Percentiles rank a stretch among this genome's conserved stretches.
Evolutionary conservation across 495 filamentous ascomycete genomes (phyloP).

Genomic region (Patellaria atrata): DNA sequence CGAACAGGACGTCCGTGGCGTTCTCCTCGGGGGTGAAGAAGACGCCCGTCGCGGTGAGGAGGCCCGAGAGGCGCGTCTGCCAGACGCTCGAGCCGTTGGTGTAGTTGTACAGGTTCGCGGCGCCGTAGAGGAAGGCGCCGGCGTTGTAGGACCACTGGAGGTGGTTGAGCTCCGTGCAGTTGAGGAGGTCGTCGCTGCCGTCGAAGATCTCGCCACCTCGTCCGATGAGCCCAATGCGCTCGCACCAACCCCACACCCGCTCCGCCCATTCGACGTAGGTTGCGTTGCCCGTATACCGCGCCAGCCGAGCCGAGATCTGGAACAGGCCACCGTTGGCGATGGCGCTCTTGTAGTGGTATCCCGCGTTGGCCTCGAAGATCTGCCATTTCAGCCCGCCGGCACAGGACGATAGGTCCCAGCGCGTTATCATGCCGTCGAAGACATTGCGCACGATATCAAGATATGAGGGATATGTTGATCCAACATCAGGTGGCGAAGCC

Average conservation of each 20-base stretch:
- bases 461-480: too few species aligned
- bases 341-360: slow-evolving; percentile 47
- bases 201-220: slow-evolving; percentile 41
- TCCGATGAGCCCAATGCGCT: slow-evolving; percentile 34
- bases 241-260: slow-evolving; percentile 54
- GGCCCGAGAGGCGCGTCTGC: slow-evolving; percentile 35
- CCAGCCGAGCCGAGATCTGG: slow-evolving; percentile 56
- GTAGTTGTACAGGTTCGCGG: slow-evolving; percentile 36
- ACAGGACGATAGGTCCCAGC: slow-evolving; percentile 38
- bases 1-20: slow-evolving; percentile 30
- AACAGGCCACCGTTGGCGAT: slow-evolving; percentile 56
- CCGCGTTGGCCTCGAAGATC: slow-evolving; percentile 30
- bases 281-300: slow-evolving; percentile 52
- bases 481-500: too few species aligned
- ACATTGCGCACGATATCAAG: slow-evolving; percentile 34
- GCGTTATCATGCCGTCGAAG: slow-evolving; percentile 57
- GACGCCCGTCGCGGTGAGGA: slow-evolving; percentile 24
- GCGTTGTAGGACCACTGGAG: slow-evolving; percentile 61
- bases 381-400: slow-evolving; percentile 38
- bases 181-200: slow-evolving; percentile 34
- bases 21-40: slow-evolving; percentile 29
- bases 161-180: slow-evolving; percentile 26
- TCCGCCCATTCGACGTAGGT: slow-evolving; percentile 60
- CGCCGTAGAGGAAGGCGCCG: slow-evolving; percentile 49
- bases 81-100: slow-evolving; percentile 37